Conservation (phyloP, 108 stramenopile genomes). For the Pseudonitzschia delicatissima region DNA sequence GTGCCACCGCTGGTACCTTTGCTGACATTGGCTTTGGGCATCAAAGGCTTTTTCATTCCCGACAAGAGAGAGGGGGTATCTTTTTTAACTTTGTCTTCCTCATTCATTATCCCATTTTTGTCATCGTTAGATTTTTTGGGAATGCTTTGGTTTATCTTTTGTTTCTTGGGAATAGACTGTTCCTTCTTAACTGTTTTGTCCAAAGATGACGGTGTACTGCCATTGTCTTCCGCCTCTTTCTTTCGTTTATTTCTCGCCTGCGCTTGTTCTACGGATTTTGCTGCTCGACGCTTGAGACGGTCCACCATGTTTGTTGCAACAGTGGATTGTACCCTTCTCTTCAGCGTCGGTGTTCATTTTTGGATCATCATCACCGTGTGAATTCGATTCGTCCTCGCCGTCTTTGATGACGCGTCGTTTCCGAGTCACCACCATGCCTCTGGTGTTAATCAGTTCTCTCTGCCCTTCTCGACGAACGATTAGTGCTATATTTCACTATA, state of each 20-base stretch:
- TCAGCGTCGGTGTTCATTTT: background rate
- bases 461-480: too few species aligned
- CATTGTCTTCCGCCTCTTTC: background rate
- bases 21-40: background rate
- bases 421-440: too few species aligned
- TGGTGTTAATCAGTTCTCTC: too few species aligned
- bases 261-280: background rate
- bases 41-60: slow-evolving; percentile 4
- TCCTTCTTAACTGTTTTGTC: background rate
- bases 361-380: background rate
- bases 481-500: too few species aligned
- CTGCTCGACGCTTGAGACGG: background rate
- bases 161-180: slow-evolving; percentile 6
- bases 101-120: background rate
- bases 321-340: background rate
- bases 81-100: background rate
- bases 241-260: background rate
- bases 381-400: slow-evolving; percentile 4
- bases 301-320: background rate
- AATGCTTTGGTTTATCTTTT: background rate
- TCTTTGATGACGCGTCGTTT: slow-evolving; percentile 5
- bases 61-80: slow-evolving; percentile 6
- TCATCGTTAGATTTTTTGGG: slow-evolving; percentile 2
- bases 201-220: background rate
- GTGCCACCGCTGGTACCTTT: too few species aligned